Evolutionary conservation across 1,284 basidiomycete genomes (phyloP), one percentile per base, ranked within the genome.

Genomic region (Vanrija sp.): DNA sequence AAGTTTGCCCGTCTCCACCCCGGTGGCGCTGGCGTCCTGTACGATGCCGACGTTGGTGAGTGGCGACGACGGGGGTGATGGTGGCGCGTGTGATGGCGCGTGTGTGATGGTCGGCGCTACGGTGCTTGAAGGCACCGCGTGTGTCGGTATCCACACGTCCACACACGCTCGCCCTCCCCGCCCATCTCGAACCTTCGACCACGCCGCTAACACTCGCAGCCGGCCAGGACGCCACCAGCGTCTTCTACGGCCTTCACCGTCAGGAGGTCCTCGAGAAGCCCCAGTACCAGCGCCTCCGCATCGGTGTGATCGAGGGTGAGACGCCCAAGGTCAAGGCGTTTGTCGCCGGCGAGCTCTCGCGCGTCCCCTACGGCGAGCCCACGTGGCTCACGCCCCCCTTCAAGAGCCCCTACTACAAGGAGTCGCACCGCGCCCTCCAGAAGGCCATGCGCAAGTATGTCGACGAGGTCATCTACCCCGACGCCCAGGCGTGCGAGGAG

Each of bases 171-270:
- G 10, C 31, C 12, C 15, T 14, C 31, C 15, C 4, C 9, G 31
- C 12, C 31, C 12, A 31, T 31, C 31, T 9, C 8, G 31, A 31
- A 31, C 9, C 7, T 31, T 31, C 31, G 12, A 14, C 27, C 10
- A 31, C 27, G n/a, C 31, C 12, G 31, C 31, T 31, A 31, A 31
- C 31, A 31, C 64, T 16, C 58, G 51, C 22, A 66, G 70, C 57
- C 46, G 88, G 88, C 5, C 81, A 87, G 70, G 89, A 94, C 69
- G 88, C 87, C 4, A 92, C 90, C 0, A 87, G 90, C 50, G 83
- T 82, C 3, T 93, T 93, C 78, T 93, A 85, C 66, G 84, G 85
- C 43, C 81, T 94, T 42, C 90, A 94, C 71, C 80, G 87, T 35
- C 81, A 84, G 55, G 89, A 92, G 63, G 82, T 93, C 15, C 82